Percentiles rank a stretch among this genome's conserved stretches.
phyloP scores from a whole-genome alignment of 441 rosid species.

The Euphorbia schlechtendalii region DNA sequence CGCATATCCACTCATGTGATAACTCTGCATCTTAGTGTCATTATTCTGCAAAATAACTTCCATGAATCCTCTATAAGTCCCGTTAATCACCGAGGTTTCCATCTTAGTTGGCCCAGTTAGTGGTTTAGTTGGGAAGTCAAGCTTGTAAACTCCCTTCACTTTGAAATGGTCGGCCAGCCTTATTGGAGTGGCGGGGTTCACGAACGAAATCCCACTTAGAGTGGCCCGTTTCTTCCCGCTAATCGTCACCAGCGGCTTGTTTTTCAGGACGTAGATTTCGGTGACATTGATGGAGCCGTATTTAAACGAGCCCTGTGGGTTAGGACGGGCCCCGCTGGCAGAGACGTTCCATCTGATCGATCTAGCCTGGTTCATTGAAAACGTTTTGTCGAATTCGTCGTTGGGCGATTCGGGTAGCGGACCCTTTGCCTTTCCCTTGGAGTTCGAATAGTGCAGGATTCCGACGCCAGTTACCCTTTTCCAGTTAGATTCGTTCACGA shows the following conservation, averaged over 20 bases:
- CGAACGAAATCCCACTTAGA: constrained; percentile 72
- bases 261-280: constrained; percentile 59
- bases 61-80: constrained; percentile 82
- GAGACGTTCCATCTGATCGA: constrained; percentile 67
- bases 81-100: constrained; percentile 78
- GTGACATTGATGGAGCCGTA: constrained; percentile 92
- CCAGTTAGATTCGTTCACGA: constrained; percentile 83
- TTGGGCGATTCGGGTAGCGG: constrained; percentile 75
- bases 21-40: constrained; percentile 81
- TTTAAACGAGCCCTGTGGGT: constrained; percentile 88
- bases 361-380: constrained; percentile 96
- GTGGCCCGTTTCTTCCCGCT: constrained; percentile 57
- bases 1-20: constrained; percentile 86
- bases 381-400: constrained; percentile 74
- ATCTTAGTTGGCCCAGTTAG: constrained; percentile 52
- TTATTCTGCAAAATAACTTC: constrained; percentile 89
- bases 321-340: constrained; percentile 96
- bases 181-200: constrained; percentile 72
- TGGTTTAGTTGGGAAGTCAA: constrained; percentile 80
- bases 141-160: constrained; percentile 72
- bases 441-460: constrained; percentile 77
- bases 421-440: constrained; percentile 81
- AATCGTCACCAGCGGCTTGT: constrained; percentile 55
- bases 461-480: constrained; percentile 90
- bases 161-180: constrained; percentile 70